A percentile compares a stretch with the other conserved stretches of the same genome.
phyloP scores from a whole-genome alignment of 2,329 filamentous ascomycete genomes.

The Xylaria arbuscula region DNA sequence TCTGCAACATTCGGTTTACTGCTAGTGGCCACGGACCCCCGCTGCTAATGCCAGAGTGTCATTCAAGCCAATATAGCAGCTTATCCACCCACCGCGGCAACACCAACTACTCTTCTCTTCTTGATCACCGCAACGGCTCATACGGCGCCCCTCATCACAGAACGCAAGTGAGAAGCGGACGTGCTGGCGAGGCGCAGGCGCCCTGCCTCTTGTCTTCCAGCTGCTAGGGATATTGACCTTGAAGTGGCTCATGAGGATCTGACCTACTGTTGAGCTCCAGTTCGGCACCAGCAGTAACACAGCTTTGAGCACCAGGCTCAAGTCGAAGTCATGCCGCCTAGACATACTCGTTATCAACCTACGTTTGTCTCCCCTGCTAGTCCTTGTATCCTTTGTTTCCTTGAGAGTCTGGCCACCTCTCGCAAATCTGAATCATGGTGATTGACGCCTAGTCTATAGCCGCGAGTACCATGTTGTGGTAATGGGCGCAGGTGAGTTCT shows the following conservation, averaged over 20 bases:
- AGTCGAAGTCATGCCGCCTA: conserved; percentile 45
- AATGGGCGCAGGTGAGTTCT: conserved; percentile 75
- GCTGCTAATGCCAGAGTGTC: conserved; percentile 26
- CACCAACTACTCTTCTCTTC: conserved; percentile 10
- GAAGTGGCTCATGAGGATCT: conserved; percentile 37
- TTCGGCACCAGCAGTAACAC: conserved; percentile 19
- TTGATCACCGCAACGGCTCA: neutral
- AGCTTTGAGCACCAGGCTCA: conserved; percentile 35
- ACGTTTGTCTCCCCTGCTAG: conserved; percentile 47
- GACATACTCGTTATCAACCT: conserved; percentile 47
- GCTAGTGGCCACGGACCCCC: conserved; percentile 30
- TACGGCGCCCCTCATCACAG: neutral
- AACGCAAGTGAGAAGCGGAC: conserved; percentile 22
- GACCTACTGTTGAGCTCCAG: conserved; percentile 21
- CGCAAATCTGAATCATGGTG: conserved; percentile 30
- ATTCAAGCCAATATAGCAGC: conserved; percentile 12
- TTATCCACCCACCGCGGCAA: conserved; percentile 10
- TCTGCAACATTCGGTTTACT: conserved; percentile 18
- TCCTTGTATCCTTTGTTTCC: neutral
- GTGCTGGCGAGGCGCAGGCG: conserved; percentile 34
- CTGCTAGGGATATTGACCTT: conserved; percentile 12
- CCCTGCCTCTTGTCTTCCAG: conserved; percentile 16
- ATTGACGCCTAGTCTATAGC: conserved; percentile 56
- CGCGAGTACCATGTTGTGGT: conserved; percentile 87
- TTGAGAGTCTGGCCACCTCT: neutral